phyloP scores from a whole-genome alignment of 768 basidiomycete species.

The Pilatotrama ljubarskyi region DNA sequence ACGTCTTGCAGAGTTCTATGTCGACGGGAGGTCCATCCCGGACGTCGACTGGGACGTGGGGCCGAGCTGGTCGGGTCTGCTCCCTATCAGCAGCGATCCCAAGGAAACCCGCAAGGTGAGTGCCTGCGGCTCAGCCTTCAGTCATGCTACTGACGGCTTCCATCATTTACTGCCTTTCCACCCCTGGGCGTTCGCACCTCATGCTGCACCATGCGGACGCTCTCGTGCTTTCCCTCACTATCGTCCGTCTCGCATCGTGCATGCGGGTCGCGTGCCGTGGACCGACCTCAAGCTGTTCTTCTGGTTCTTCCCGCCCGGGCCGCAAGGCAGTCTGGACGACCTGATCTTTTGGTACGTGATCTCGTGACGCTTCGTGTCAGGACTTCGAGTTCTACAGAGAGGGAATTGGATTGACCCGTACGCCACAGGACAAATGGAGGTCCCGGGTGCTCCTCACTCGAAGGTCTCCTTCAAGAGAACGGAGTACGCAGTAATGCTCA shows the following conservation, averaged over 20 bases:
- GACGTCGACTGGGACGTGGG: conserved; percentile 73
- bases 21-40: conserved; percentile 67
- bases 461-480: conserved; percentile 75
- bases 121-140: no score
- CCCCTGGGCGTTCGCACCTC: no score
- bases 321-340: conserved; percentile 68
- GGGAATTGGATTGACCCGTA: not conserved
- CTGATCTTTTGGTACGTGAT: conserved; percentile 67
- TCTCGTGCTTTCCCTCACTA: not conserved
- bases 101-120: conserved; percentile 69
- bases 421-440: conserved; percentile 75
- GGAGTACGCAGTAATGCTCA: conserved; percentile 57
- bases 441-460: conserved; percentile 74
- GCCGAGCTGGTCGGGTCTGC: conserved; percentile 71
- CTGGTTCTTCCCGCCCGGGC: conserved; percentile 83
- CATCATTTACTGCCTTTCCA: no score
- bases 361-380: not conserved
- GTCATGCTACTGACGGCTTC: not conserved
- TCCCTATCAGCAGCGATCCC: conserved; percentile 62
- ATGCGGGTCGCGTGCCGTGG: not conserved
- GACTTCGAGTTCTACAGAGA: not conserved
- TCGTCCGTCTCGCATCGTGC: not conserved
- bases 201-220: not conserved
- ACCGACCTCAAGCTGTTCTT: conserved; percentile 60
- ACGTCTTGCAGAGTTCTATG: conserved; percentile 57